Conservation (phyloP, 768 basidiomycete species). For the Pleurotus tuoliensis region DNA sequence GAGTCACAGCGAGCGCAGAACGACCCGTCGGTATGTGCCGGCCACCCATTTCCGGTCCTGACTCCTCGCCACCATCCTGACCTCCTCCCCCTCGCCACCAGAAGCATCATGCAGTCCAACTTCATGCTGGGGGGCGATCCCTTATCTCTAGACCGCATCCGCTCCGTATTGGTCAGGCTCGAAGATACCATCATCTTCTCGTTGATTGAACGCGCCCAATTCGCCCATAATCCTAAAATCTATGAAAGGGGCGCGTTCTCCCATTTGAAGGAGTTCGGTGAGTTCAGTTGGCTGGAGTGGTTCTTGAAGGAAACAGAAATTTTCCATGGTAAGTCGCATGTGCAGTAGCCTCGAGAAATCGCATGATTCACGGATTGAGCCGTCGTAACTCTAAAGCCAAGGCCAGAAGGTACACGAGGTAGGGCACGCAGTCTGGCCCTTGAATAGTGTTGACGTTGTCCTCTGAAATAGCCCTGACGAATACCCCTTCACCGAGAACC, state of each 20-base stretch:
- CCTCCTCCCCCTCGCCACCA: background rate
- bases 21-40: no score
- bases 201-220: constrained; percentile 96
- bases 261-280: constrained; percentile 65
- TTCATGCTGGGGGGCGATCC: constrained; percentile 77
- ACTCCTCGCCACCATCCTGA: background rate
- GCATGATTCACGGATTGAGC: constrained; percentile 9
- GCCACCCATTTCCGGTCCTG: no score
- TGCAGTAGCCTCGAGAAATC: background rate
- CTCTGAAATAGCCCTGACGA: constrained; percentile 78
- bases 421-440: constrained; percentile 10
- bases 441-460: background rate
- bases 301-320: constrained; percentile 92
- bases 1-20: no score
- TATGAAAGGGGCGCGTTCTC: constrained; percentile 79
- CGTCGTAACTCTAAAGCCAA: constrained; percentile 55
- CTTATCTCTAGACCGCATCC: constrained; percentile 83
- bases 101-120: constrained; percentile 53
- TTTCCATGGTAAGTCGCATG: constrained; percentile 77
- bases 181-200: constrained; percentile 99
- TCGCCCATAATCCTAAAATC: constrained; percentile 88
- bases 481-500: constrained; percentile 83
- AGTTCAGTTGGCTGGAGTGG: constrained; percentile 96
- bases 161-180: constrained; percentile 80
- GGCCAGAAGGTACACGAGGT: constrained; percentile 94